These are phyloP conservation scores for Arthrinium phaeospermum DNA, from an alignment of 2,329 filamentous ascomycete species.

Conservation along the genomic window DNA sequence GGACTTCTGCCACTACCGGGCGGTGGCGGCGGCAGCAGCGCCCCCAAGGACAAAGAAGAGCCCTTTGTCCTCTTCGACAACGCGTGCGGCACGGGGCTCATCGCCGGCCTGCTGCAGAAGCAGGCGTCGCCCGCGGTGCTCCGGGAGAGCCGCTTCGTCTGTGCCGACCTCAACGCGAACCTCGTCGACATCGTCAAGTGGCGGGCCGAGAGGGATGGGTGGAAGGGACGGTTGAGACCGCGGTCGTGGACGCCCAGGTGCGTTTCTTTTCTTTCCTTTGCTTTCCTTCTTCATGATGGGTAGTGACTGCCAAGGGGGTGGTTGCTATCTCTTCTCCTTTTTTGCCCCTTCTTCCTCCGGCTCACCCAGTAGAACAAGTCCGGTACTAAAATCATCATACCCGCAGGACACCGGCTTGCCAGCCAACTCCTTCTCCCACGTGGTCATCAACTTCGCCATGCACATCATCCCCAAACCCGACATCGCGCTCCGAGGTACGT, in stretches of 20 bases:
- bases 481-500: not conserved
- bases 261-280: not conserved
- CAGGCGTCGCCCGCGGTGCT: not conserved
- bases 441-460: slow-evolving; percentile 17
- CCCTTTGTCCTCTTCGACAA: slow-evolving; percentile 4
- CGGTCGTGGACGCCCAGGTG: slow-evolving; percentile 4
- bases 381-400: not conserved
- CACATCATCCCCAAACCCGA: slow-evolving; percentile 9
- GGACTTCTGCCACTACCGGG: not conserved
- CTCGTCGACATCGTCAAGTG: not conserved
- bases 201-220: not conserved
- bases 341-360: too few species aligned
- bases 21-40: not conserved
- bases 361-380: not conserved
- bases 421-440: slow-evolving; percentile 11
- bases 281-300: not conserved
- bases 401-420: not conserved
- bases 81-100: slow-evolving; percentile 14
- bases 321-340: not conserved
- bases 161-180: slow-evolving; percentile 9
- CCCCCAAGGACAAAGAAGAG: not conserved
- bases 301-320: not conserved
- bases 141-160: slow-evolving; percentile 2
- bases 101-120: not conserved
- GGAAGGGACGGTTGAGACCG: slow-evolving; percentile 1